A percentile compares a stretch with the other conserved stretches of the same genome.
These are phyloP conservation scores for Ustilago shanxiensis DNA, from an alignment of 1,284 basidiomycete species.

Conservation along the genomic window DNA sequence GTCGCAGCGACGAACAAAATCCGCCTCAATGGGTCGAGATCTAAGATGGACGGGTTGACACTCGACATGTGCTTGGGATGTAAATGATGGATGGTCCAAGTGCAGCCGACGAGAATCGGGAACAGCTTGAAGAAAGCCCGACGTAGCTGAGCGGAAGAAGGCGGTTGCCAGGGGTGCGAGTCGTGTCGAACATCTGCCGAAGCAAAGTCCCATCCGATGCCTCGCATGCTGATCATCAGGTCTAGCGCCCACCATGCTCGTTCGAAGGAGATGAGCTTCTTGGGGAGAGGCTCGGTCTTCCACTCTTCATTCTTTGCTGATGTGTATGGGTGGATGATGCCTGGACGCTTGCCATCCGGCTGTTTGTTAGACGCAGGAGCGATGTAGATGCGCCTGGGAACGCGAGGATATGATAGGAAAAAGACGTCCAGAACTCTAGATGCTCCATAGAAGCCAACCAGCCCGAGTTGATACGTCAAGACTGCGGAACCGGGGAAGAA, in stretches of 20 bases:
- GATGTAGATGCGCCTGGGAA: slow-evolving; percentile 44
- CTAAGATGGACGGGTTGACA: slow-evolving; percentile 40
- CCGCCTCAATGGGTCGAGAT: slow-evolving; percentile 31
- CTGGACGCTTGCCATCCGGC: slow-evolving; percentile 11
- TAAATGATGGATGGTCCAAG: slow-evolving; percentile 36
- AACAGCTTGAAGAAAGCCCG: slow-evolving; percentile 45
- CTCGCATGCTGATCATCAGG: slow-evolving; percentile 58
- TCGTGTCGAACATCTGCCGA: slow-evolving; percentile 55
- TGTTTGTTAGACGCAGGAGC: slow-evolving; percentile 9
- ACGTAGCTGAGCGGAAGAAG: slow-evolving; percentile 40
- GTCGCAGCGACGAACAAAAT: slow-evolving; percentile 49
- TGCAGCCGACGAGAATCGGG: slow-evolving; percentile 39
- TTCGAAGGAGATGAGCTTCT: slow-evolving; percentile 34
- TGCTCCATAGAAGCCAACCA: slow-evolving; percentile 48
- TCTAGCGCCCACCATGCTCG: slow-evolving; percentile 56
- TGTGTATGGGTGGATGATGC: slow-evolving; percentile 33
- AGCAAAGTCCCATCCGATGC: slow-evolving; percentile 58
- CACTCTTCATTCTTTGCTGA: slow-evolving; percentile 33
- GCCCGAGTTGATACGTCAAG: slow-evolving; percentile 55
- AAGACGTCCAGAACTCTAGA: slow-evolving; percentile 53
- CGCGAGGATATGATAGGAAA: slow-evolving; percentile 51
- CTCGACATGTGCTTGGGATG: slow-evolving; percentile 33
- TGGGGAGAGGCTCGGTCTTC: slow-evolving; percentile 46
- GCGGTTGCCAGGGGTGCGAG: slow-evolving; percentile 55
- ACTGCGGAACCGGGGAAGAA: slow-evolving; percentile 49